Evolutionary conservation across 2,329 filamentous ascomycete genomes (phyloP), one percentile per base, ranked within the genome.

Genomic region (Xylaria sp.): DNA sequence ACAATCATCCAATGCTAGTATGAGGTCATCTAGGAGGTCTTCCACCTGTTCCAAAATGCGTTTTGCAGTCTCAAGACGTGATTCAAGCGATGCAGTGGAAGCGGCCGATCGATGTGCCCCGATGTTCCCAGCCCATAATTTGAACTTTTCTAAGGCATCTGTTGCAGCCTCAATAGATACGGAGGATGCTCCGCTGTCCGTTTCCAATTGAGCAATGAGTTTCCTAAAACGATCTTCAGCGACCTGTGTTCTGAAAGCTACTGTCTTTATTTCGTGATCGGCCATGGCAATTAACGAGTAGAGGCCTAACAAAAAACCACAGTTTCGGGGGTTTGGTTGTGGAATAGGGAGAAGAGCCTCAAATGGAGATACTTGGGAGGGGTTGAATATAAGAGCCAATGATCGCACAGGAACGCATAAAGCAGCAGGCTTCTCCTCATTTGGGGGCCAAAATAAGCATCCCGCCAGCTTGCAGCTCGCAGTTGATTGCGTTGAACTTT

Each of bases 101-200:
- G 11, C 5, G n/a, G 31, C 10, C 8, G 15, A 11, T 11, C 40
- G 41, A 5, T 9, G 29, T 8, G 54, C 54, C 11, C 19, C 54
- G 13, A 56, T 29, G n/a, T 41, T 40, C 13, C 43, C 54, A 31
- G 23, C 43, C 54, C 54, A 56, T 3, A 56, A 8, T 37, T 56
- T 56, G 43, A 54, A 54, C 29, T 21, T 46, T 6, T 46, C 40
- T 15, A 37, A 17, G 6, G 15, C 15, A 46, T 54, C 52, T 5
- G 10, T 29, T 19, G 23, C 21, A n/a, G 41, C 13, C 23, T 55
- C 29, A 29, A 27, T 31, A 55, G 53, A 46, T 37, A 44, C 9
- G 4, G 19, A 38, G 25, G 13, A 37, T 19, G 13, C 8, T 41
- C 47, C 15, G 9, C 13, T 21, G 15, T 13, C 23, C 21, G 15